phyloP scores from a whole-genome alignment of 495 filamentous ascomycete genomes.

The Podospora australis region DNA sequence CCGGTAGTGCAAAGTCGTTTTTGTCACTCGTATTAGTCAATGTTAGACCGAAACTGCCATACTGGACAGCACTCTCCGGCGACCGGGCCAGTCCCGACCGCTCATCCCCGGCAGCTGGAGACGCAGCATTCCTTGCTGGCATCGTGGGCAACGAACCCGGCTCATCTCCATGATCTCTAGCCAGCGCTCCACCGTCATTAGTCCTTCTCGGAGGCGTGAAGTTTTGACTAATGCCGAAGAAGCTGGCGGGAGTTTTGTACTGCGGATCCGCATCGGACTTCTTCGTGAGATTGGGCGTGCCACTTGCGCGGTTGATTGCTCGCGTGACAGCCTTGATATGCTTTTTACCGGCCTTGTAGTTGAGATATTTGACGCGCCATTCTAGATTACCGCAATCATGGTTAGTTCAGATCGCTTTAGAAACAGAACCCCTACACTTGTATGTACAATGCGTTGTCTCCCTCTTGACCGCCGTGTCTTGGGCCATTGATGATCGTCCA shows the following conservation, averaged over 20 bases:
- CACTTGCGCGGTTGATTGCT: conserved; percentile 59
- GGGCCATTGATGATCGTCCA: background rate
- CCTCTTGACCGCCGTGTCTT: background rate
- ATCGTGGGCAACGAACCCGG: too few relatives aligned
- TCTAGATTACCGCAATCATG: too few relatives aligned
- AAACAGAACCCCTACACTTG: too few relatives aligned
- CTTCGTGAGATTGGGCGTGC: conserved; percentile 37
- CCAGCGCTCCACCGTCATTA: background rate
- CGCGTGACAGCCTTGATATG: conserved; percentile 74
- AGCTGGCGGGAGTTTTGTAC: conserved; percentile 16
- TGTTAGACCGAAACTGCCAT: conserved; percentile 71
- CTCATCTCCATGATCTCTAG: too few relatives aligned
- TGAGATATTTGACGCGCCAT: conserved; percentile 86
- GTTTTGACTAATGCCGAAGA: conserved; percentile 9
- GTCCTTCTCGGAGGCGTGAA: conserved; percentile 9
- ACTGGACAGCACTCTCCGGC: conserved; percentile 37
- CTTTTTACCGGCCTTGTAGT: conserved; percentile 93
- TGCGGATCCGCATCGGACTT: conserved; percentile 15
- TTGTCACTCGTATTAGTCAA: conserved; percentile 46
- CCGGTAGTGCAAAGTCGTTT: conserved; percentile 58
- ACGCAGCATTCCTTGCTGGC: too few relatives aligned
- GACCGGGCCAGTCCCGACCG: conserved; percentile 28
- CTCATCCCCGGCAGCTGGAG: too few relatives aligned
- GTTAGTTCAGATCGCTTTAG: too few relatives aligned
- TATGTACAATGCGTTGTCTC: background rate